These are phyloP conservation scores for Plasmodium knowlesi DNA, from an alignment of 169 alveolate genomes.

Conservation along the genomic window DNA sequence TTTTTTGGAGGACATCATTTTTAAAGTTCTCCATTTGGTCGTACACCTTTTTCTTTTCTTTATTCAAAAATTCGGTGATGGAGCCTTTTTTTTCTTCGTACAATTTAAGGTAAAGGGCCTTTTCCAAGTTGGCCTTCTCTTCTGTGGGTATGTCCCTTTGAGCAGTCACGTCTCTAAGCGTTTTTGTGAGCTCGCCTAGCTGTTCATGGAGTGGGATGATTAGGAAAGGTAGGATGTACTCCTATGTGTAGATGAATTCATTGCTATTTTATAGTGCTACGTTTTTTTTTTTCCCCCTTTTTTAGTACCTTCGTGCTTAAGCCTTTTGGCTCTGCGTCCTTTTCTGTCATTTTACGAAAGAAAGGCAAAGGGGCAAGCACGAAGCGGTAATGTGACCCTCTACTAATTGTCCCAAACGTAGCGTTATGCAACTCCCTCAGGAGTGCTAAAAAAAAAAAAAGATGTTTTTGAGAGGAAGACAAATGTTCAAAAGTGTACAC, in stretches of 20 bases:
- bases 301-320: constrained; percentile 12
- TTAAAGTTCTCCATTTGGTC: constrained; percentile 23
- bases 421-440: background rate
- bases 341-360: constrained; percentile 10
- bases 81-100: constrained; percentile 26
- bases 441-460: background rate
- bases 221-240: background rate
- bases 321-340: background rate
- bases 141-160: background rate
- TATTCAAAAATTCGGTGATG: constrained; percentile 16
- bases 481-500: background rate
- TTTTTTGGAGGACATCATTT: constrained; percentile 15
- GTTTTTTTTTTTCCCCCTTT: background rate
- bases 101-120: background rate
- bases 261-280: background rate
- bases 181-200: constrained; percentile 29
- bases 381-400: background rate
- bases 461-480: background rate
- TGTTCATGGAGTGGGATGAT: background rate
- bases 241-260: background rate
- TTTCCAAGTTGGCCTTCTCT: background rate
- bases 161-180: background rate
- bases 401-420: background rate
- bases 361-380: background rate
- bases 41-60: constrained; percentile 25